A percentile compares a stretch with the other conserved stretches of the same genome.
Evolutionary conservation across 441 rosid genomes (phyloP).

Genomic region (Corymbia calophylla): DNA sequence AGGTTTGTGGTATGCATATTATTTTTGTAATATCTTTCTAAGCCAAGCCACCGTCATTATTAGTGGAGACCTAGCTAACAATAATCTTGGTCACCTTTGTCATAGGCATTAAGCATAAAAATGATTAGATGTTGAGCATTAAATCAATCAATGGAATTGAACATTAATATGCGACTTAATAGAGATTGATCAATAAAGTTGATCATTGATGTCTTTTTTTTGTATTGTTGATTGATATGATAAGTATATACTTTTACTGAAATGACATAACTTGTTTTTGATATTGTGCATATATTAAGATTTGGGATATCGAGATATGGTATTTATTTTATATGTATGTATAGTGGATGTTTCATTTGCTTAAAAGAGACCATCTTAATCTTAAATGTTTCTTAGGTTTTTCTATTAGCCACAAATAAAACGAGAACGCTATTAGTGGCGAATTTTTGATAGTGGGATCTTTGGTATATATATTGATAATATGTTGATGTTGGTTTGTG

Average conservation of each 20-base stretch:
- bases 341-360: too few relatives aligned
- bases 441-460: neutral
- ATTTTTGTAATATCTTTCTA: neutral
- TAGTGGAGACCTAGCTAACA: neutral
- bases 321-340: too few relatives aligned
- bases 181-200: neutral
- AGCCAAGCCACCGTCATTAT: neutral
- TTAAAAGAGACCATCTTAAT: too few relatives aligned
- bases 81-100: neutral
- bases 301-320: neutral
- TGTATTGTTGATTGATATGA: too few relatives aligned
- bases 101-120: neutral
- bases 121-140: too few relatives aligned
- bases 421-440: accelerated
- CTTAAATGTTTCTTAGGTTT: neutral
- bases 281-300: neutral
- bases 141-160: neutral
- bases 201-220: neutral
- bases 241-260: neutral
- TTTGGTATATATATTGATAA: neutral
- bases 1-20: neutral
- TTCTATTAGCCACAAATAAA: neutral
- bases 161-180: too few relatives aligned
- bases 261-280: neutral
- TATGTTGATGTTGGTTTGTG: neutral